phyloP scores from a whole-genome alignment of 139 green algal species.

The Chlamydomonas sp. region DNA sequence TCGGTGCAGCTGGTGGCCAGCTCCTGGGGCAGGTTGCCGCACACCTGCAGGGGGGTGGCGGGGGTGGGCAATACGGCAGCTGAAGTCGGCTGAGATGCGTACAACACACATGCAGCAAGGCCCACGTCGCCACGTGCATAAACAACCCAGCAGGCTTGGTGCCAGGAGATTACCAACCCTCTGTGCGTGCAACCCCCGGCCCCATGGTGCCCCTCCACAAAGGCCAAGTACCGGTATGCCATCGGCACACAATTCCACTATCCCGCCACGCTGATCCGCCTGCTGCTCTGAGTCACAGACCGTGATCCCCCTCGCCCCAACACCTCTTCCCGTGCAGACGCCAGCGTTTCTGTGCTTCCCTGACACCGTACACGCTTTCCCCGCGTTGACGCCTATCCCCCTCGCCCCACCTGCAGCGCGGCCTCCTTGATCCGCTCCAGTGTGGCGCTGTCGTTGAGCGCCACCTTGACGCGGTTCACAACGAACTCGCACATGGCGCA shows the following conservation, averaged over 20 bases:
- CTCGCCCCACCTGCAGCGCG: constrained; percentile 22
- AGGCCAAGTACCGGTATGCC: too few species aligned
- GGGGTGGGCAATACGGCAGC: not conserved
- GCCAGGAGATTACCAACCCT: too few species aligned
- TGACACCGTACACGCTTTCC: not conserved
- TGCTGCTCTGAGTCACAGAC: too few species aligned
- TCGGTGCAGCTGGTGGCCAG: constrained; percentile 30
- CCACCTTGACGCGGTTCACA: constrained; percentile 23
- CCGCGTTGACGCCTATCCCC: not conserved
- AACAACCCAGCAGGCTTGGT: too few species aligned
- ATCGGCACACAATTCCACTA: too few species aligned
- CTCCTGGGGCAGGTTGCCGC: constrained; percentile 30
- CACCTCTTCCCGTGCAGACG: not conserved
- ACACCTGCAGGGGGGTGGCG: constrained; percentile 12
- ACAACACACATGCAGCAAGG: too few species aligned
- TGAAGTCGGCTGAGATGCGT: too few species aligned
- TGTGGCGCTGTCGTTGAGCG: constrained; percentile 8
- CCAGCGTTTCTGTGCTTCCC: not conserved
- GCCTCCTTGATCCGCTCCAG: constrained; percentile 36
- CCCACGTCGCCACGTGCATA: too few species aligned
- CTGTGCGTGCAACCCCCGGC: too few species aligned
- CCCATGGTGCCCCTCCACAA: too few species aligned
- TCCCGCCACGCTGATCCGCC: too few species aligned
- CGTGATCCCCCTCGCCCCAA: too few species aligned
- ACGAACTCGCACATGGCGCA: constrained; percentile 51